A percentile compares a stretch with the other conserved stretches of the same genome.
These are phyloP conservation scores for Microbotryum lychnidis-dioicae DNA, from an alignment of 1,284 basidiomycete species.

Conservation along the genomic window DNA sequence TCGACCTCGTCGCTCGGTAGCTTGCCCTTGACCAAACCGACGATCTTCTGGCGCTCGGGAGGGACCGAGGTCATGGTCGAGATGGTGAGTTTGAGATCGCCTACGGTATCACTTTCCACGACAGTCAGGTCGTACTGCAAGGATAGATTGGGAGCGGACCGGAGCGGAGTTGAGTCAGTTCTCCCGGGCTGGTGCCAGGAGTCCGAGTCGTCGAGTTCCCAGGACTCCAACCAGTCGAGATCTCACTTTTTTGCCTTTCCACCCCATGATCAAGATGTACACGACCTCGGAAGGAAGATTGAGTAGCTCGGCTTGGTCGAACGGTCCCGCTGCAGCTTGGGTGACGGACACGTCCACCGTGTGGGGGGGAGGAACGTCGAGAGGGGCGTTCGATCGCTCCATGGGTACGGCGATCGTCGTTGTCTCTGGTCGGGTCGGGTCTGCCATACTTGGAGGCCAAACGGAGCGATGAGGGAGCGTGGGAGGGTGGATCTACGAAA, in stretches of 20 bases:
- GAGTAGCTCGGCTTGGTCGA: background rate
- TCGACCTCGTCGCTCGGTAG: slow-evolving; percentile 63
- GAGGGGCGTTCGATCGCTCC: background rate
- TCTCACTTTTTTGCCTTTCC: background rate
- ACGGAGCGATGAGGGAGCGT: too few species aligned
- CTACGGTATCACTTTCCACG: slow-evolving; percentile 18
- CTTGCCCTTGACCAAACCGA: slow-evolving; percentile 76
- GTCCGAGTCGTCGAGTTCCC: too few species aligned
- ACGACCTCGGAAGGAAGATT: slow-evolving; percentile 8
- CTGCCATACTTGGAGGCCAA: background rate
- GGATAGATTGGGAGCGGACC: too few species aligned
- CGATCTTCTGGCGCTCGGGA: slow-evolving; percentile 76
- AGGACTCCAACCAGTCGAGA: too few species aligned
- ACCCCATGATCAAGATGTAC: slow-evolving; percentile 11
- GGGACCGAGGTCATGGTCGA: slow-evolving; percentile 69
- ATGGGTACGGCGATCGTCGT: background rate
- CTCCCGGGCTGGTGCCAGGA: too few species aligned
- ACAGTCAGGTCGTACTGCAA: slow-evolving; percentile 5
- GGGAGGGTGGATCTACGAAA: too few species aligned
- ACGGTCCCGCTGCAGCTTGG: background rate
- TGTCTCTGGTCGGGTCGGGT: background rate
- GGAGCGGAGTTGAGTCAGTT: too few species aligned
- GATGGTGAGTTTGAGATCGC: slow-evolving; percentile 42
- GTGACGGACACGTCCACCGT: background rate
- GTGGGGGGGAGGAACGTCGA: background rate